Base-by-base conservation (phyloP, 306 rosid genomes). In the Prunus mume region DNA sequence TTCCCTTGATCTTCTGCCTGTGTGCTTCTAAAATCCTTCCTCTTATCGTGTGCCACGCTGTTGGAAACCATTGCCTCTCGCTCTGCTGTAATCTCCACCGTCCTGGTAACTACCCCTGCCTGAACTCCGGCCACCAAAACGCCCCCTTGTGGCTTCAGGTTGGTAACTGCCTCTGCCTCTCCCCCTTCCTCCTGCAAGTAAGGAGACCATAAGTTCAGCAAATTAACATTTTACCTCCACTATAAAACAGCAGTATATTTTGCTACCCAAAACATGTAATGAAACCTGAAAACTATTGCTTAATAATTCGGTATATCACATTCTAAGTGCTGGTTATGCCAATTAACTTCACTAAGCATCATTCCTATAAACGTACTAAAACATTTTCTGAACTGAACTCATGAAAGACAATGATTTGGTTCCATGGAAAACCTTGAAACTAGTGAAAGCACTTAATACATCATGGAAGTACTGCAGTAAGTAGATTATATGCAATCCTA, bases 181-280 rank as follows among this genome's bases (percentile, higher is more conserved):
- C 61, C 98, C 98, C 78, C 96, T 80, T 81, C 98, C 95, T 88
- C 98, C 97, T 88, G 50, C 60, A 78, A 7, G 22, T 69, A 19
- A 76, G 58, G 64, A 73, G 49, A 72, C 68, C 69, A 70, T 9
- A 24, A 64, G 32, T 19, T 34, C 15, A 72, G 69, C 14, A 50
- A 46, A 54, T 34, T 51, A 12, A 24, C 20, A 19, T 60, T 34
- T 51, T 13, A 56, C 11, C 25, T 20, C 57, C 18, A 50, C 27
- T 12, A 54, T 63, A 58, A 77, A 30, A 69, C 41, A 34, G 41
- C 15, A 15, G 6, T 1, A 28, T n/a, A 56, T 56, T 11, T 77
- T 43, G 68, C 30, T 70, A 45, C 69, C 34, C 52, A 1, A 76
- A 13, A 8, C 47, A 71, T 12, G 45, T 4, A 28, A 43, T 18